Percentiles rank a stretch among this genome's conserved stretches.
Conservation (phyloP, 1,284 basidiomycete genomes). For the Ceratobasidium theobromae region DNA sequence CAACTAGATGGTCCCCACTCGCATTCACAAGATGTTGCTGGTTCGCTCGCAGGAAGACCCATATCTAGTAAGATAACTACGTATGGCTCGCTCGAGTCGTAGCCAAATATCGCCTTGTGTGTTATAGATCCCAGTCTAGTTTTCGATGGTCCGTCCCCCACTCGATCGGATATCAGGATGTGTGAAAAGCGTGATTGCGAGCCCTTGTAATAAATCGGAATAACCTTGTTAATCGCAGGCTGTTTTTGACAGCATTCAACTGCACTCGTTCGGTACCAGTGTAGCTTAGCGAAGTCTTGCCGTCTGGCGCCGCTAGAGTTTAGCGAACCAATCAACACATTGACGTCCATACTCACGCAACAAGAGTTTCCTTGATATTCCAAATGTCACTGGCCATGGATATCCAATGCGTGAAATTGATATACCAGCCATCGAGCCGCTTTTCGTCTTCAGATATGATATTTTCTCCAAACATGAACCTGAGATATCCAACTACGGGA, state of each 20-base stretch:
- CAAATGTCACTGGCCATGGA: not conserved
- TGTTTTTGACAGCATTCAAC: not conserved
- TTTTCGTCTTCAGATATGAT: not conserved
- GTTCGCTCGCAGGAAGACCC: not conserved
- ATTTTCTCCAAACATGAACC: not conserved
- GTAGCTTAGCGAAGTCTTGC: not conserved
- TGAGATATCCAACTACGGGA: not conserved
- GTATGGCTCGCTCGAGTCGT: not conserved
- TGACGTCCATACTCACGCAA: no score
- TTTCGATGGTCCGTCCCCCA: not conserved
- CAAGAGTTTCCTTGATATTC: not conserved
- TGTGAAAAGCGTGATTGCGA: not conserved
- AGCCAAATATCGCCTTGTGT: not conserved
- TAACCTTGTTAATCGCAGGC: not conserved
- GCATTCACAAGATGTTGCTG: no score
- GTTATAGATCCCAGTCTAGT: not conserved
- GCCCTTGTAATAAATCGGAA: not conserved
- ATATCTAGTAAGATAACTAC: not conserved
- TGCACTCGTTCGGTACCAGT: not conserved
- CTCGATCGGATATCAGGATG: not conserved
- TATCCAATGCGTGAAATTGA: not conserved
- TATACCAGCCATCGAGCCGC: not conserved
- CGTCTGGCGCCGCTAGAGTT: not conserved
- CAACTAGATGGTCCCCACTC: no score
- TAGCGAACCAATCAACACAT: no score